Percentiles rank a stretch among this genome's conserved stretches.
phyloP scores from a whole-genome alignment of 2,329 filamentous ascomycete genomes.

The Neophaeococcomyces aloes region DNA sequence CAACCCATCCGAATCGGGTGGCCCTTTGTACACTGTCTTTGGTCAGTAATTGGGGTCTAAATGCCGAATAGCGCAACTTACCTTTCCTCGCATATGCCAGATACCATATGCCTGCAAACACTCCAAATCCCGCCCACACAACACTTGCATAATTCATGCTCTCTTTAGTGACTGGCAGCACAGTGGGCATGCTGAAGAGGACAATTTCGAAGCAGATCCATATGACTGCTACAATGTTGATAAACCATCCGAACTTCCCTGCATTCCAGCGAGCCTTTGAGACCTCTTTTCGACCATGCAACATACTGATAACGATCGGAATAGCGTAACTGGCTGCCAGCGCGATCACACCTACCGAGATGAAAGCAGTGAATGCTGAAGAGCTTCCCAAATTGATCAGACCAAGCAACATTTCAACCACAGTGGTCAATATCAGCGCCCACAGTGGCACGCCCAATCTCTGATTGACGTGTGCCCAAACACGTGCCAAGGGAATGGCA shows the following conservation, averaged over 20 bases:
- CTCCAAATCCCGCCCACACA: conserved; percentile 46
- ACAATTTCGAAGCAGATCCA: conserved; percentile 46
- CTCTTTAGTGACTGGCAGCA: conserved; percentile 42
- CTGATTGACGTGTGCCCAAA: conserved; percentile 18
- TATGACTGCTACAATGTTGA: conserved; percentile 38
- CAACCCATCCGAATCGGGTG: conserved; percentile 25
- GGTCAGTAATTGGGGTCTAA: background rate
- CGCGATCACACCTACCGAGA: conserved; percentile 15
- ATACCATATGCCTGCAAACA: conserved; percentile 44
- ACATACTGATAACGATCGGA: conserved; percentile 34
- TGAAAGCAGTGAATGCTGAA: conserved; percentile 22
- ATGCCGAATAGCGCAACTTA: conserved; percentile 22
- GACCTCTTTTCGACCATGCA: conserved; percentile 38
- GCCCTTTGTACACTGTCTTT: conserved; percentile 27
- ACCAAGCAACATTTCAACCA: conserved; percentile 10
- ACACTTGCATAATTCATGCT: conserved; percentile 51
- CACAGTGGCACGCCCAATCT: conserved; percentile 22
- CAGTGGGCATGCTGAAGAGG: conserved; percentile 45
- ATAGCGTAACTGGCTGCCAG: conserved; percentile 19
- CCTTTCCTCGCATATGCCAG: conserved; percentile 41
- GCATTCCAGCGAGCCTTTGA: conserved; percentile 40
- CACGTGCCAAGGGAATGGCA: conserved; percentile 28
- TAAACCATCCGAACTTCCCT: conserved; percentile 34
- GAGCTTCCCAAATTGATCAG: conserved; percentile 22
- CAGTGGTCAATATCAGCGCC: conserved; percentile 20